A percentile compares a stretch with the other conserved stretches of the same genome.
Conservation (phyloP, 2,329 filamentous ascomycete species). For the Bipolaris victoriae region DNA sequence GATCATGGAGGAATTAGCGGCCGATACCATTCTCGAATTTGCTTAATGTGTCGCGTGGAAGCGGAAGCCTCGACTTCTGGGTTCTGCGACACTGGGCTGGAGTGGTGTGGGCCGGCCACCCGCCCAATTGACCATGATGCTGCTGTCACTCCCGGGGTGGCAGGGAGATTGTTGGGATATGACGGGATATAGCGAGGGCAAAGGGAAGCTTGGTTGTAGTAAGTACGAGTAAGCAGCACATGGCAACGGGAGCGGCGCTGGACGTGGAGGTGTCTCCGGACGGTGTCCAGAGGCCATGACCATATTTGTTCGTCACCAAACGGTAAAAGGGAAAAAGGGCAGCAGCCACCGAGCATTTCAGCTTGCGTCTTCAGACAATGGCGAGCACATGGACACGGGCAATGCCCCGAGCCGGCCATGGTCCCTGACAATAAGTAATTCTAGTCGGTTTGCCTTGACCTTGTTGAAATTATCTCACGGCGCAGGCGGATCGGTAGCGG, state of each 20-base stretch:
- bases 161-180: conserved; percentile 9
- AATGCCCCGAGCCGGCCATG: conserved; percentile 1
- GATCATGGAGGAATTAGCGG: conserved; percentile 20
- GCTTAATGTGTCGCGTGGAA: conserved; percentile 46
- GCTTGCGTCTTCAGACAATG: not conserved
- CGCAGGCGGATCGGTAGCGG: conserved; percentile 28
- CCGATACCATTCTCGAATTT: conserved; percentile 18
- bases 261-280: conserved; percentile 16
- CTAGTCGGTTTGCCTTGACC: conserved; percentile 9
- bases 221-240: conserved; percentile 1
- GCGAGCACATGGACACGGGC: conserved; percentile 3
- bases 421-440: conserved; percentile 4
- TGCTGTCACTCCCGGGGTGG: conserved; percentile 7
- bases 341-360: conserved; percentile 1
- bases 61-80: conserved; percentile 31
- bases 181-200: not conserved
- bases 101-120: conserved; percentile 12
- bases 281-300: conserved; percentile 1
- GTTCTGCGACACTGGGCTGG: conserved; percentile 34
- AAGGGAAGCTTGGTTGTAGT: conserved; percentile 1
- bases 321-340: not conserved
- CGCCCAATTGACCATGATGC: conserved; percentile 6
- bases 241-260: conserved; percentile 6
- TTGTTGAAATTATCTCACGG: conserved; percentile 33
- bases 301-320: not conserved